Evolutionary conservation across 129 eudicot species (phyloP), one percentile per base, ranked within the genome.

Genomic region (Lonicera japonica): DNA sequence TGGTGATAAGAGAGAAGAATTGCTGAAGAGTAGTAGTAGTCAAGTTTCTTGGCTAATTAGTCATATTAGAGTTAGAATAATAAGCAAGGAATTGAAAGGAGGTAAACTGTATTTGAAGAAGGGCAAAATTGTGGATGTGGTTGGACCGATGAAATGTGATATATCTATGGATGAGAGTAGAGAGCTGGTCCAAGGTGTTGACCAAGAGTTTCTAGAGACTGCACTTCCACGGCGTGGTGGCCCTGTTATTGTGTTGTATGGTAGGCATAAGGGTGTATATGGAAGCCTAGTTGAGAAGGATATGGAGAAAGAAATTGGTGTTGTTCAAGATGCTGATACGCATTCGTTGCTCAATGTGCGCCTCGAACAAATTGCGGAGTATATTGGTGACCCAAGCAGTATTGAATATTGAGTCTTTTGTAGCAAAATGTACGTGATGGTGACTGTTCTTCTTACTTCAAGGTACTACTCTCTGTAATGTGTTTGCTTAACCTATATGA

Each of bases 341-440:
- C 88, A 76, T 20, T 88, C 66, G 51, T 43, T 83, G 68, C 47
- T 94, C 12, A 73, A 72, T 67, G 96, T 94, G 51, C 78, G 53
- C 23, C 83, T 88, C 52, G 95, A 94, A 59, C 96, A 94, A 71
- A 81, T 94, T 51, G 99, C 96, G 0, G 99, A 94, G 70, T 94
- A 82, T 66, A 70, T 68, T 48, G 99, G 96, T 46, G 99, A 94
- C 66, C 95, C 92, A 7, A 81, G 79, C 71, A 79, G 80, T 71
- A 46, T 88, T 65, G 95, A 89, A 21, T 94, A 90, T 75, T 90
- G 78, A 86, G 68, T 43, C 5, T 21, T 46, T 45, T 46, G 8
- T n/a, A n/a, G n/a, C n/a, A n/a, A n/a, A n/a, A n/a, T n/a, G n/a
- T 18, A 63, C 46, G 21, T 63, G 0, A n/a, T 50, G 48, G 63